A percentile compares a stretch with the other conserved stretches of the same genome.
These are phyloP conservation scores for Mortierella sp. DNA, from an alignment of 371 early-diverging fungal genomes.

Conservation along the genomic window DNA sequence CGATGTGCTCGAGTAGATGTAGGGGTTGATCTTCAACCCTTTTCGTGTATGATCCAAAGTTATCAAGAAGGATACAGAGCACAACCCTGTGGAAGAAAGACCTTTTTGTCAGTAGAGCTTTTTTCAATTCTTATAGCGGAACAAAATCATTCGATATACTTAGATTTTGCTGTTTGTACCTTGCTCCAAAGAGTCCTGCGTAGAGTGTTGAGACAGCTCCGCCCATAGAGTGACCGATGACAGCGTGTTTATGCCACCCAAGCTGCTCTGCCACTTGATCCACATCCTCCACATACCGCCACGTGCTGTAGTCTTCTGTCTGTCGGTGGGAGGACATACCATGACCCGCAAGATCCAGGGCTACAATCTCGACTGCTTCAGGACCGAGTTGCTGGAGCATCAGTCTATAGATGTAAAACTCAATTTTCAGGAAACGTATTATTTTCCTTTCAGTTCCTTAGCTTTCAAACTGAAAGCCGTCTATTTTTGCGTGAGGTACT, in stretches of 20 bases:
- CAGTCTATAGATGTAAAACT: slow-evolving; percentile 8
- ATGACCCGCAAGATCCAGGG: slow-evolving; percentile 25
- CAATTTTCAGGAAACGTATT: too few relatives aligned
- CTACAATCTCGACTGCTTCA: slow-evolving; percentile 26
- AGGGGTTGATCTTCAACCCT: slow-evolving; percentile 17
- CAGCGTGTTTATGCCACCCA: slow-evolving; percentile 21
- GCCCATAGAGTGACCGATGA: slow-evolving; percentile 33
- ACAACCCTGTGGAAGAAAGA: not conserved
- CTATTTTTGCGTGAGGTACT: not conserved
- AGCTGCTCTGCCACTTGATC: slow-evolving; percentile 16
- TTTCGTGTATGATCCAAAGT: slow-evolving; percentile 15
- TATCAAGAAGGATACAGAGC: slow-evolving; percentile 21
- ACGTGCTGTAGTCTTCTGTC: slow-evolving; percentile 20
- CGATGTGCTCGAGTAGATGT: slow-evolving; percentile 19
- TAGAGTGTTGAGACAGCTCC: slow-evolving; percentile 14
- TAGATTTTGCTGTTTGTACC: too few relatives aligned
- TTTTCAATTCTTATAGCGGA: too few relatives aligned
- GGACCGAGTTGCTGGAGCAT: slow-evolving; percentile 22
- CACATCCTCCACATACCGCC: slow-evolving; percentile 24
- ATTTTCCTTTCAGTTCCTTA: too few relatives aligned
- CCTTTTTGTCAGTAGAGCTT: not conserved
- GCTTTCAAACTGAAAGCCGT: too few relatives aligned
- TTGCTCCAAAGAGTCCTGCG: slow-evolving; percentile 10
- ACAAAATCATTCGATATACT: not conserved
- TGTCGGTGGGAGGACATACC: slow-evolving; percentile 26